Base-by-base conservation (phyloP, 1,139 yeast species). In the Blastobotrys capitulatus region DNA sequence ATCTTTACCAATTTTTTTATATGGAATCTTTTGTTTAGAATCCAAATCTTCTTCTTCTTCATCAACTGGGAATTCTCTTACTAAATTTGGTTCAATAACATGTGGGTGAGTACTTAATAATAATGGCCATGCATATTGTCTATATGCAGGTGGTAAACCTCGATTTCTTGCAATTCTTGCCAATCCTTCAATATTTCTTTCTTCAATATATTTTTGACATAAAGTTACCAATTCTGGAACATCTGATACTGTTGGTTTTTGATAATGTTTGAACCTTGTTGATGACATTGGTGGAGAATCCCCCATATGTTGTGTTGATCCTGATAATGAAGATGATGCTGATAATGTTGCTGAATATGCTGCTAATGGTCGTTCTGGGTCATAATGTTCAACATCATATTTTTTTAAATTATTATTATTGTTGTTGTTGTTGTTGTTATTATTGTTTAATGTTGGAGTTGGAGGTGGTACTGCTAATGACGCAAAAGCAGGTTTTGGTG, bases 71-170 rank as follows among this genome's bases (percentile, higher is more conserved):
- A 51, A 59, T 38, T 83, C 87, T 1, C 88, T 83, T 54, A 78
- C 53, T 39, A 85, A 74, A 55, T 78, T 84, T 0, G 96, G 96
- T 48, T 81, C 74, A 40, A 80, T 68, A 15, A 88, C 96, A 71
- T 83, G 86, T 0, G 97, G 96, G 65, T 90, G 97, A 58, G 81
- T 80, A 57, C 82, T 82, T 53, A 90, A 68, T 47, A 90, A 66
- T 8, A 87, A 70, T 1, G 97, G 96, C 97, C 97, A 90, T 10
- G 86, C 84, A 53, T 78, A 75, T 57, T 79, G 82, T 53, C 97
- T 75, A 49, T 88, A 72, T 54, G 82, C 78, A 0, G 96, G 95
- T 1, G 97, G 97, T 25, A 89, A 73, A 1, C 97, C 97, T 54
- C 81, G 75, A 58, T 85, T 90, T 54, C 96, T 74, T 2, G 96